Conservation (phyloP, 1,284 basidiomycete genomes). For the Cutaneotrichosporon sp. region DNA sequence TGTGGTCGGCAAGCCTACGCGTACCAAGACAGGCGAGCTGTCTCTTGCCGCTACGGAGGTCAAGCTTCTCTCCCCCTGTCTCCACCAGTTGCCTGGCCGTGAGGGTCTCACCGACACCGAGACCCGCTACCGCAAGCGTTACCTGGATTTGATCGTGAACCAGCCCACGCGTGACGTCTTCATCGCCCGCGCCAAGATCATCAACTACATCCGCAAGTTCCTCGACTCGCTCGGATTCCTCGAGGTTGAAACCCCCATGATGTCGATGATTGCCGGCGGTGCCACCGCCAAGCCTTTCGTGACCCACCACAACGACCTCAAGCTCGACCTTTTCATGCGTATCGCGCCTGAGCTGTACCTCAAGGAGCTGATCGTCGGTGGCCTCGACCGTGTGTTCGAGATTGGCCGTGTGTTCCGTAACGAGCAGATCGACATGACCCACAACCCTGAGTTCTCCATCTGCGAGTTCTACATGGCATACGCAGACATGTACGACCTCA, state of each 20-base stretch:
- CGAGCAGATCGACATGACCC: constrained; percentile 97
- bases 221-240: constrained; percentile 91
- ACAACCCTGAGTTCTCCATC: constrained; percentile 96
- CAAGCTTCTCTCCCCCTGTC: constrained; percentile 86
- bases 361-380: constrained; percentile 96
- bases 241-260: constrained; percentile 99
- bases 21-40: constrained; percentile 94
- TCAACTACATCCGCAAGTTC: constrained; percentile 89
- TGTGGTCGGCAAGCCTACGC: constrained; percentile 79
- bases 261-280: constrained; percentile 92
- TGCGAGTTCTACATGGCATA: constrained; percentile 99
- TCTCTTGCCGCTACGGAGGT: constrained; percentile 80
- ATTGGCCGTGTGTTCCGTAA: constrained; percentile 98
- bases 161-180: constrained; percentile 86
- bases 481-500: constrained; percentile 97
- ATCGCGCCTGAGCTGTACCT: constrained; percentile 97
- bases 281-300: constrained; percentile 98
- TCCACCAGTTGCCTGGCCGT: constrained; percentile 85
- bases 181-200: constrained; percentile 76
- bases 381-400: constrained; percentile 95
- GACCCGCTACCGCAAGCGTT: constrained; percentile 96
- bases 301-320: constrained; percentile 97
- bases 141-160: constrained; percentile 96
- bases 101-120: constrained; percentile 92
- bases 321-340: constrained; percentile 96